Percentiles rank a stretch among this genome's conserved stretches.
These are phyloP conservation scores for Stagonosporopsis cucurbitacearum DNA, from an alignment of 2,329 filamentous ascomycete species.

Conservation along the genomic window DNA sequence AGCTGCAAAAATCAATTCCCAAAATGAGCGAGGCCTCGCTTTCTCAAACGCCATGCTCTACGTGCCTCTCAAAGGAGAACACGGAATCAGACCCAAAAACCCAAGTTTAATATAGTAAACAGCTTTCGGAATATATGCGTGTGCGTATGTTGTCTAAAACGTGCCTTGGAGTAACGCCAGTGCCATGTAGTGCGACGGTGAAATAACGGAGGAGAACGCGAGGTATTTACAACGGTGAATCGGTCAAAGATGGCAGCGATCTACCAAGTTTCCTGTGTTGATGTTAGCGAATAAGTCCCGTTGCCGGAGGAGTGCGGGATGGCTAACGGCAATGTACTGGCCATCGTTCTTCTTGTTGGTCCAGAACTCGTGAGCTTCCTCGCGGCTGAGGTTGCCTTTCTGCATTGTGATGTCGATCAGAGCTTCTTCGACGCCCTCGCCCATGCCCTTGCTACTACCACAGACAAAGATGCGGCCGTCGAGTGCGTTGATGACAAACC, in stretches of 20 bases:
- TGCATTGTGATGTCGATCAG: constrained; percentile 89
- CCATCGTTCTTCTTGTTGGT: constrained; percentile 86
- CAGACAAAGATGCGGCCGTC: constrained; percentile 97
- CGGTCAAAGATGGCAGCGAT: background rate
- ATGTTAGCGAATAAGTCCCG: background rate
- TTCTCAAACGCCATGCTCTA: constrained; percentile 16
- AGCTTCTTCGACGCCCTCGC: constrained; percentile 89
- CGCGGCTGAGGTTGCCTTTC: constrained; percentile 83
- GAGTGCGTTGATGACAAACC: constrained; percentile 96
- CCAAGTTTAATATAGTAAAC: background rate
- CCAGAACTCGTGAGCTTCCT: constrained; percentile 90
- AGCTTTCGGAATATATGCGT: constrained; percentile 2
- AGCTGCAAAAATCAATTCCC: background rate
- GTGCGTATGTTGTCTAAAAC: constrained; percentile 14
- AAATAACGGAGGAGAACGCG: background rate
- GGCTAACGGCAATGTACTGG: constrained; percentile 84
- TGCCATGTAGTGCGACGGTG: constrained; percentile 11
- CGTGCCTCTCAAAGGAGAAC: constrained; percentile 9
- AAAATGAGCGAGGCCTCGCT: background rate
- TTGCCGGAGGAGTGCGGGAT: accelerated
- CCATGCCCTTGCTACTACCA: constrained; percentile 95
- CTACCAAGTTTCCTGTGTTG: constrained; percentile 17
- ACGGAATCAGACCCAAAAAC: constrained; percentile 11
- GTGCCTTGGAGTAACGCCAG: constrained; percentile 15
- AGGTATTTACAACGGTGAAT: constrained; percentile 8